Evolutionary conservation across 2,329 filamentous ascomycete species (phyloP).

Genomic region (Trichoderma sp.): DNA sequence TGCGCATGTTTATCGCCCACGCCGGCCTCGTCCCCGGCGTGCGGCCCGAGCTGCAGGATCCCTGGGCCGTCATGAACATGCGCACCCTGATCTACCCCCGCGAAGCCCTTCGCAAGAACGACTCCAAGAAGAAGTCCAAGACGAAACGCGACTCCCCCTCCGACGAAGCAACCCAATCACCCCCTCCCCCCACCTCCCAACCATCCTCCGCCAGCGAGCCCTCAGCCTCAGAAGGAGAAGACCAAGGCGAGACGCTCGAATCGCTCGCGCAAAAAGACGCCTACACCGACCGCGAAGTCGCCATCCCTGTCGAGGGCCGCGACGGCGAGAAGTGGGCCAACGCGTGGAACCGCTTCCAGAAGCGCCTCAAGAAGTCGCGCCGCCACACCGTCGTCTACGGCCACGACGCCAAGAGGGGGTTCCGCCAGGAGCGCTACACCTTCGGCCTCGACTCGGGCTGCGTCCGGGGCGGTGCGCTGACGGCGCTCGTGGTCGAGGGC

Average conservation of each 20-base stretch:
- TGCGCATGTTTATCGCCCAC: constrained; percentile 72
- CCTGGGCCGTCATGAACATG: constrained; percentile 89
- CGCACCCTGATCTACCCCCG: constrained; percentile 64
- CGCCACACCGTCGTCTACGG: constrained; percentile 77
- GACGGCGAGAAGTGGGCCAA: constrained; percentile 66
- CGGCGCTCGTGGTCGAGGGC: constrained; percentile 70
- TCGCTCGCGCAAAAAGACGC: constrained; percentile 19
- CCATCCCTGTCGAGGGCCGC: constrained; percentile 41
- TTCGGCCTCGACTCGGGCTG: constrained; percentile 86
- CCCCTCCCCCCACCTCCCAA: not conserved
- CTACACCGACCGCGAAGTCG: constrained; percentile 31
- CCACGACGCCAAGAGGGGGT: constrained; percentile 73
- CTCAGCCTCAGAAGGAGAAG: constrained; percentile 20
- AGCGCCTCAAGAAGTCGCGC: constrained; percentile 28
- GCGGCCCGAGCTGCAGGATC: constrained; percentile 65
- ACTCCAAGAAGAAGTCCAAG: constrained; percentile 26
- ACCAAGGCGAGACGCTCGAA: not conserved
- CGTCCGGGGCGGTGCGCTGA: constrained; percentile 69
- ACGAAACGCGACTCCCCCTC: not conserved
- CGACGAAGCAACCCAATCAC: not conserved
- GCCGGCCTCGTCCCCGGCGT: constrained; percentile 79
- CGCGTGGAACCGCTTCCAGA: constrained; percentile 54
- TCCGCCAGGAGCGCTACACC: constrained; percentile 61
- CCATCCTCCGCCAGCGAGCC: constrained; percentile 20
- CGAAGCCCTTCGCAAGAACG: constrained; percentile 38